Evolutionary conservation across 768 basidiomycete genomes (phyloP).

Genomic region (Russula griseocarnosa): DNA sequence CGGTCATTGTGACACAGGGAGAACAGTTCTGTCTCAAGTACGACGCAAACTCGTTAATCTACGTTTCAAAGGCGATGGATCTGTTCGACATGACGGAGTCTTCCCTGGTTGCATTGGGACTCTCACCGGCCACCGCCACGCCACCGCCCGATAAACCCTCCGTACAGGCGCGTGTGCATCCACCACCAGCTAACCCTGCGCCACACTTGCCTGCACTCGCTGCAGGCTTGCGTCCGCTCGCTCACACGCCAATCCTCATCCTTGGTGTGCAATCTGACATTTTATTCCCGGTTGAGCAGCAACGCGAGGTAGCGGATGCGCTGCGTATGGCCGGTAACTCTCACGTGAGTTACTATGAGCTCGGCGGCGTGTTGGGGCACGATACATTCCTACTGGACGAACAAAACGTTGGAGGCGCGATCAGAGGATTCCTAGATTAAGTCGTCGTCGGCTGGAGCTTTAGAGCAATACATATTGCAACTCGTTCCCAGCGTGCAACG

Average conservation of each 20-base stretch:
- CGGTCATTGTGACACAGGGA: conserved; percentile 48
- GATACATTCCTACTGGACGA: conserved; percentile 96
- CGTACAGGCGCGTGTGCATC: conserved; percentile 56
- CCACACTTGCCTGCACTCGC: conserved; percentile 75
- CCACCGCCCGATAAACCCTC: conserved; percentile 27
- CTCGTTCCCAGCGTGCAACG: too few species aligned
- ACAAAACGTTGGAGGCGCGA: conserved; percentile 85
- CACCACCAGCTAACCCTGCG: conserved; percentile 66
- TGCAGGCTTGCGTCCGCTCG: conserved; percentile 69
- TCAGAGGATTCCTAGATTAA: conserved; percentile 79
- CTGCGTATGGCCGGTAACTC: conserved; percentile 86
- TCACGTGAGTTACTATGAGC: conserved; percentile 90
- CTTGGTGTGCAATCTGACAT: conserved; percentile 97
- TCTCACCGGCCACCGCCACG: conserved; percentile 39
- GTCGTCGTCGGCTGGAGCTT: not conserved
- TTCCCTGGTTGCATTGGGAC: conserved; percentile 63
- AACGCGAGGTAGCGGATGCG: conserved; percentile 90
- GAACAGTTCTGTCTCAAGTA: conserved; percentile 98
- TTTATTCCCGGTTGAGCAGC: conserved; percentile 95
- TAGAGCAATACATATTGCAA: not conserved
- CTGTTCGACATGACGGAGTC: conserved; percentile 90
- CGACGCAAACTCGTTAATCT: conserved; percentile 98
- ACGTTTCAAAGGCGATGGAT: conserved; percentile 99
- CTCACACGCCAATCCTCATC: conserved; percentile 74
- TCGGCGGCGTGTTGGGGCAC: conserved; percentile 99